Base-by-base conservation (phyloP, 345 rosid species). In the Kernera saxatilis region DNA sequence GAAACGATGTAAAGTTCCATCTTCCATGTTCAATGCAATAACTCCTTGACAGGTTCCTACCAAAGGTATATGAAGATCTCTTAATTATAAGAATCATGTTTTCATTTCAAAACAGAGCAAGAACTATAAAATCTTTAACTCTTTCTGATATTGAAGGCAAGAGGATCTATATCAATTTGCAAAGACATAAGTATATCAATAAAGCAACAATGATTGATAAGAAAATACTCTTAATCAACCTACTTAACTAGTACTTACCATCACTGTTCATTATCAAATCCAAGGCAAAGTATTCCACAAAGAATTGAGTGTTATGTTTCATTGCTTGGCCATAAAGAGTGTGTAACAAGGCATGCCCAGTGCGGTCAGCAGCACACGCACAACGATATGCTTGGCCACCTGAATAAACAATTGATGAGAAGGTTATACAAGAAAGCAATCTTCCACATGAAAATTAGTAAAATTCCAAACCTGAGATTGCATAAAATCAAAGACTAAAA, bases 331-430 rank as follows among this genome's bases (percentile, higher is more conserved):
- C 97, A 85, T 89, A 93, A 51, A 91, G 93, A 61, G 96, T 86
- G 70, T 93, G 99, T 81, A 91, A 72, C 68, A 93, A 72, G 62
- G 99, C 99, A 83, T 93, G 99, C 13, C 99, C 97, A 21, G 96
- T 93, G 40, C 99, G 72, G 51, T 93, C 99, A 55, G 99, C 99
- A 75, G 97, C 97, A 84, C 99, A 93, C 25, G 99, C 97, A 49
- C 99, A 93, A 26, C 97, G 99, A 45, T 93, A 91, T 60, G 99
- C 99, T 76, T 93, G 97, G 27, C 99, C 97, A 75, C 99, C 99
- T 93, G 44, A 40, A 71, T 55, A 40, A 57, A 39, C 40, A 50
- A 54, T 64, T 64, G 4, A 32, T 68, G 58, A 79, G 23, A 80
- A 57, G 36, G 56, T 8, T 60, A 39, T 60, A 39, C 11, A 44